Evolutionary conservation across 1,139 yeast species (phyloP).

Genomic region (Entelexis sorbosivorans): DNA sequence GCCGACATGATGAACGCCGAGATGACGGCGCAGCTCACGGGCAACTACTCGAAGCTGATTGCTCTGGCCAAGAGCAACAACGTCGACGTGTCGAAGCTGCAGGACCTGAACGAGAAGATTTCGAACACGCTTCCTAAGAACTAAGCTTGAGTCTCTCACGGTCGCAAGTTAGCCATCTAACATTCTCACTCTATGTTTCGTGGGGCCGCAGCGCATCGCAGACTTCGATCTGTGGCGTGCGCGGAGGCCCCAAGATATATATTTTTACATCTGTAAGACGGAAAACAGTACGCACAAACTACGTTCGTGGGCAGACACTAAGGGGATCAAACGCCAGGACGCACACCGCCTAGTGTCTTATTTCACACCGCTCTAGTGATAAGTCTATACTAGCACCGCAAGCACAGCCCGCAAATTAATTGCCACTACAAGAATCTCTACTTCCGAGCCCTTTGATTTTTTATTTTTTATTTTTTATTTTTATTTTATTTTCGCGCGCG

Average conservation of each 20-base stretch:
- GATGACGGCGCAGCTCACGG: slow-evolving; percentile 24
- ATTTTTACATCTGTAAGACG: not conserved
- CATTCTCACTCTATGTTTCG: not conserved
- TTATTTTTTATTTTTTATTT: too few relatives aligned
- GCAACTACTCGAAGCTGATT: slow-evolving; percentile 23
- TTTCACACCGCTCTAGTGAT: too few relatives aligned
- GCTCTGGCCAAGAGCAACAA: slow-evolving; percentile 17
- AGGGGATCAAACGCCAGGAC: too few relatives aligned
- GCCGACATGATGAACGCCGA: slow-evolving; percentile 19
- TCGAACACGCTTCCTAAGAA: slow-evolving; percentile 2
- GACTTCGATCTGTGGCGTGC: not conserved
- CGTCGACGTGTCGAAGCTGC: slow-evolving; percentile 21
- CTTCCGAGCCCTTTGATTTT: too few relatives aligned
- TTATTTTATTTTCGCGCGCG: too few relatives aligned
- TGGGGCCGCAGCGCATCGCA: not conserved
- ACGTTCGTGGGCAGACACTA: too few relatives aligned
- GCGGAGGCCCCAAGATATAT: not conserved
- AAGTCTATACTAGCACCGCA: too few relatives aligned
- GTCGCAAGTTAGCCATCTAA: not conserved
- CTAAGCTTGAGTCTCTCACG: not conserved
- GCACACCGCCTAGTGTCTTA: too few relatives aligned
- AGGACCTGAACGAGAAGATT: slow-evolving; percentile 8
- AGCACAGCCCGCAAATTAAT: too few relatives aligned
- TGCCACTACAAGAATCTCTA: too few relatives aligned
- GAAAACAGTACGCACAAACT: too few relatives aligned